Evolutionary conservation across 2,329 filamentous ascomycete genomes (phyloP).

Genomic region (Epichloe uncinata): DNA sequence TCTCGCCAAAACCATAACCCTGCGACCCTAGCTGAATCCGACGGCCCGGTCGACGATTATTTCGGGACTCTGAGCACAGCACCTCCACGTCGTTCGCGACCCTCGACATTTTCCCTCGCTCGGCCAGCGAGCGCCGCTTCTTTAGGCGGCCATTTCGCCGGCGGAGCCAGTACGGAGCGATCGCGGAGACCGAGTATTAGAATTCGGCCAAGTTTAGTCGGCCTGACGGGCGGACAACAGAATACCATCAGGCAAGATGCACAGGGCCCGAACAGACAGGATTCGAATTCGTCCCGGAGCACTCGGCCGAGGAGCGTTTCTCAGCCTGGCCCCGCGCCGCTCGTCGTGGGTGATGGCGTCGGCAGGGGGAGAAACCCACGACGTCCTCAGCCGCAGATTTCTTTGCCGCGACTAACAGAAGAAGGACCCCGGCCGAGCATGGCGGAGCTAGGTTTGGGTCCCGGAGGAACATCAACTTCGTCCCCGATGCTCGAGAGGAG

Average conservation of each 20-base stretch:
- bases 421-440: slow-evolving; percentile 23
- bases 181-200: slow-evolving; percentile 12
- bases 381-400: slow-evolving; percentile 18
- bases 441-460: slow-evolving; percentile 18
- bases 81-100: slow-evolving; percentile 2
- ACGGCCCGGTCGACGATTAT: slow-evolving; percentile 1
- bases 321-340: slow-evolving; percentile 18
- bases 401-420: slow-evolving; percentile 26
- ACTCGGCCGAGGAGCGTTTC: slow-evolving; percentile 23
- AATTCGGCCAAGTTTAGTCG: slow-evolving; percentile 9
- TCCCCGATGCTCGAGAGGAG: slow-evolving; percentile 9
- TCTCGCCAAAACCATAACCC: neutral
- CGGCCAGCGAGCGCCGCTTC: neutral
- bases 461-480: slow-evolving; percentile 6
- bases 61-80: slow-evolving; percentile 1
- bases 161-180: neutral
- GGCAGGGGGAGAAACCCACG: slow-evolving; percentile 16
- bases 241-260: too few relatives aligned
- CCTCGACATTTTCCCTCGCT: slow-evolving; percentile 3
- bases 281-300: neutral
- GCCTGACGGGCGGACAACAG: neutral
- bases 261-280: neutral
- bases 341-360: slow-evolving; percentile 9
- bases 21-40: neutral
- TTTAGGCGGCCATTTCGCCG: neutral